phyloP scores from a whole-genome alignment of 2,329 filamentous ascomycete species.

The Ophiostoma ulmi region DNA sequence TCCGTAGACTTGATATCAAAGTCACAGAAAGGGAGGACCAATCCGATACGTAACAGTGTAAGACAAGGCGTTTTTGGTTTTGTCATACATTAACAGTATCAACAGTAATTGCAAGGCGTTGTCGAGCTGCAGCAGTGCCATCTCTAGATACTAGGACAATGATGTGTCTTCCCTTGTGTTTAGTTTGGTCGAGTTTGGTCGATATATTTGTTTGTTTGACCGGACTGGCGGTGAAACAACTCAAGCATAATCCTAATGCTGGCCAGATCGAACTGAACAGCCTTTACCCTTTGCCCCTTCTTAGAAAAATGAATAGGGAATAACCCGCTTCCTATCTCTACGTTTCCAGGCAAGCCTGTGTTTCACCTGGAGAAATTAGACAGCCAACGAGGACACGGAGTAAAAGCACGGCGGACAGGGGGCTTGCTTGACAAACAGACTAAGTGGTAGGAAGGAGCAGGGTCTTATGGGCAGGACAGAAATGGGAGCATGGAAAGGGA shows the following conservation, averaged over 20 bases:
- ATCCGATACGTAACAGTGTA: neutral
- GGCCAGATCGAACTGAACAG: too few relatives aligned
- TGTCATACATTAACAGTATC: neutral
- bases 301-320: neutral
- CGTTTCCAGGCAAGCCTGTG: neutral
- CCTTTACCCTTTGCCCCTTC: too few relatives aligned
- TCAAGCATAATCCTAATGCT: conserved; percentile 1
- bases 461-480: neutral
- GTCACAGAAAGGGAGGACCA: neutral
- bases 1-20: neutral
- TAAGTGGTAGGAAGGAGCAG: neutral
- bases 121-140: neutral
- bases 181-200: neutral
- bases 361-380: conserved; percentile 12
- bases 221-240: conserved; percentile 11
- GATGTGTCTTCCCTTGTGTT: neutral
- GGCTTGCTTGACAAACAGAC: neutral
- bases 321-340: neutral
- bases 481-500: neutral
- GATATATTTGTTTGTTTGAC: neutral
- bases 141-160: neutral
- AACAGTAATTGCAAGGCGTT: neutral
- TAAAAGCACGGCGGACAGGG: neutral
- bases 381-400: neutral
- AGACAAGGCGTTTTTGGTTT: conserved; percentile 8